Evolutionary conservation across 1,139 yeast genomes (phyloP), one percentile per base, ranked within the genome.

Genomic region (Candida frijolesensis): DNA sequence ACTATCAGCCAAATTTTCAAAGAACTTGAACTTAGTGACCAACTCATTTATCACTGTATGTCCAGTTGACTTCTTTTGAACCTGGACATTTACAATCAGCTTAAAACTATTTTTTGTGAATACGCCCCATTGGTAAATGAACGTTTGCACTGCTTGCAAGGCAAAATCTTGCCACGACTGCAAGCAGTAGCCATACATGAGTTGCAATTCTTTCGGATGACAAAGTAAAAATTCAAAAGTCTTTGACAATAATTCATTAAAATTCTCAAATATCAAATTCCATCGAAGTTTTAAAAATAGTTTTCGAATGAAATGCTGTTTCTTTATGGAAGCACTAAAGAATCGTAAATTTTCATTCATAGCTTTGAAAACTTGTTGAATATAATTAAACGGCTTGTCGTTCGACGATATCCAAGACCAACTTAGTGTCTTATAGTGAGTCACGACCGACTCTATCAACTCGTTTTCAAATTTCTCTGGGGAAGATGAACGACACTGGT

Each of bases 191-290:
- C 54, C 52, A 50, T 60, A 61, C 2, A 66, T 38, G 47, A 60
- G 53, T 6, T 42, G 41, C 3, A 70, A 54, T 44, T 63, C 63
- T 14, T 48, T 55, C 2, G 55, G 52, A 2, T 58, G 51, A 9
- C 49, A 22, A 10, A 70, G 40, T 35, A 71, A 47, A 44, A 38
- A 22, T 0, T 70, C 67, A 11, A 71, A 51, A 1, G 65, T 57
- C 1, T 50, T 51, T 5, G 52, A 35, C 6, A 70, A 51, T 2
- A 65, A 51, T 6, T 52, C 49, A 39, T 55, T 60, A 40, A 71
- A 68, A 45, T 71, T 66, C 7, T 53, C 54, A 46, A 74, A 71
- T 1, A 74, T 57, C 44, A 66, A 57, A 14, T 42, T 50, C 78
- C 78, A 74, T 33, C 64, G 65, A 18, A 72, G 57, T 43, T 62